Conservation (phyloP, 2,329 filamentous ascomycete genomes). For the Meredithiella fracta region DNA sequence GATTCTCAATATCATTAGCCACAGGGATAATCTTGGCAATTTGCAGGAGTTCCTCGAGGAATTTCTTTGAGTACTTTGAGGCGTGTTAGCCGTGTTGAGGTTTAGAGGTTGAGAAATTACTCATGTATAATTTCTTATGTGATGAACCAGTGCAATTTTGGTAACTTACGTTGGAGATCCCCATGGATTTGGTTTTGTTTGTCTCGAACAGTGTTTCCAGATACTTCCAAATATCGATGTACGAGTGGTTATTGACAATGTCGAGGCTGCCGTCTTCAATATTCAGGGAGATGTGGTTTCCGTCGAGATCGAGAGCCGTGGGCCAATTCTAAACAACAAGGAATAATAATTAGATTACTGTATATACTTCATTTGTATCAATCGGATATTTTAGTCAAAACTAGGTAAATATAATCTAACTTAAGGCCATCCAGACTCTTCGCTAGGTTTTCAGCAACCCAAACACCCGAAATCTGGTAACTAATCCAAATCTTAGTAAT, state of each 20-base stretch:
- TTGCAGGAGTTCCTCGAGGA: conserved; percentile 31
- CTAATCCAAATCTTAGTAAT: conserved; percentile 77
- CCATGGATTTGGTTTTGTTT: conserved; percentile 29
- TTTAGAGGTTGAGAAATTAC: too few species aligned
- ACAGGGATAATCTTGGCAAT: conserved; percentile 41
- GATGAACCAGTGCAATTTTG: not conserved
- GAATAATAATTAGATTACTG: not conserved
- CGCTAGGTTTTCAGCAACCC: conserved; percentile 52
- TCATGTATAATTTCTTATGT: too few species aligned
- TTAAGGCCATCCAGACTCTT: conserved; percentile 58
- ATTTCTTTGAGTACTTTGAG: conserved; percentile 40
- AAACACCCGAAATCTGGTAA: conserved; percentile 39
- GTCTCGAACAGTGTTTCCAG: conserved; percentile 25
- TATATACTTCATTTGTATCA: conserved; percentile 13
- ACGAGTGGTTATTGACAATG: conserved; percentile 50
- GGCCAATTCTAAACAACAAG: conserved; percentile 49
- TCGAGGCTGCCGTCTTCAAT: conserved; percentile 58
- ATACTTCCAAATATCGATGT: conserved; percentile 30
- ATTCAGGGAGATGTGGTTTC: conserved; percentile 61
- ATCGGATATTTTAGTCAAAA: conserved; percentile 48
- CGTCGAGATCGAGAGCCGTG: conserved; percentile 61
- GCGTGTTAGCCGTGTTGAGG: too few species aligned
- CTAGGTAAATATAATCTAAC: conserved; percentile 68
- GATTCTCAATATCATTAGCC: conserved; percentile 53
- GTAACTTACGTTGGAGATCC: conserved; percentile 34